phyloP scores from a whole-genome alignment of 352 stramenopile species.

The Peronospora farinosa region DNA sequence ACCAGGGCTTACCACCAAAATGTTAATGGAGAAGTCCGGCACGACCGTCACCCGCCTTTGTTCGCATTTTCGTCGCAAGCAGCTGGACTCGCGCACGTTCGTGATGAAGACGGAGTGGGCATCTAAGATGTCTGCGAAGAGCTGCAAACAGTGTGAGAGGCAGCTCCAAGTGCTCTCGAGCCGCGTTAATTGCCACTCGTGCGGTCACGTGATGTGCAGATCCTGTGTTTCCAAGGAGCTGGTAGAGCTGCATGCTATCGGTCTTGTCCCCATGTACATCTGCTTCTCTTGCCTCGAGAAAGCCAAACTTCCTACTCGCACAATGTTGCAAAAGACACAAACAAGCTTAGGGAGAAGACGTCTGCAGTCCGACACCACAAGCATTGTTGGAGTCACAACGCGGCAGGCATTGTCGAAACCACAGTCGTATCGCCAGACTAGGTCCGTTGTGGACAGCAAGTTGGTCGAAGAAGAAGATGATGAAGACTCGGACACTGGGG shows the following conservation, averaged over 20 bases:
- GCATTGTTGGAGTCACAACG: conserved; percentile 1
- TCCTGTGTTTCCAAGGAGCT: conserved; percentile 33
- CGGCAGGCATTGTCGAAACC: conserved; percentile 11
- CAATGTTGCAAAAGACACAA: conserved; percentile 9
- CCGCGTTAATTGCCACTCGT: conserved; percentile 38
- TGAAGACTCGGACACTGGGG: conserved; percentile 24
- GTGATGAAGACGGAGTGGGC: conserved; percentile 43
- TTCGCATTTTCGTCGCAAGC: conserved; percentile 40
- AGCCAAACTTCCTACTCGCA: conserved; percentile 16
- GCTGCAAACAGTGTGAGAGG: conserved; percentile 32
- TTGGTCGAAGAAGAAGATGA: conserved; percentile 26
- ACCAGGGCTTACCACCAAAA: conserved; percentile 27
- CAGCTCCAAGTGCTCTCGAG: conserved; percentile 35
- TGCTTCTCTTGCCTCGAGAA: conserved; percentile 33
- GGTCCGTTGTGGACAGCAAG: conserved; percentile 18
- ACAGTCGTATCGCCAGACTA: conserved; percentile 9
- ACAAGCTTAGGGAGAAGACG: conserved; percentile 16
- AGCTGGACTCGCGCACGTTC: conserved; percentile 43
- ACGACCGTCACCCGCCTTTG: conserved; percentile 36
- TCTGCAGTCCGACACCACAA: conserved; percentile 20
- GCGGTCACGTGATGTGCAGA: conserved; percentile 33
- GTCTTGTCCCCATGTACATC: conserved; percentile 36
- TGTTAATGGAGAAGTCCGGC: conserved; percentile 45
- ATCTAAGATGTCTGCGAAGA: conserved; percentile 24
- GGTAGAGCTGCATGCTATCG: conserved; percentile 34